phyloP scores from a whole-genome alignment of 1,139 yeast genomes.

The Geotrichum reessii region DNA sequence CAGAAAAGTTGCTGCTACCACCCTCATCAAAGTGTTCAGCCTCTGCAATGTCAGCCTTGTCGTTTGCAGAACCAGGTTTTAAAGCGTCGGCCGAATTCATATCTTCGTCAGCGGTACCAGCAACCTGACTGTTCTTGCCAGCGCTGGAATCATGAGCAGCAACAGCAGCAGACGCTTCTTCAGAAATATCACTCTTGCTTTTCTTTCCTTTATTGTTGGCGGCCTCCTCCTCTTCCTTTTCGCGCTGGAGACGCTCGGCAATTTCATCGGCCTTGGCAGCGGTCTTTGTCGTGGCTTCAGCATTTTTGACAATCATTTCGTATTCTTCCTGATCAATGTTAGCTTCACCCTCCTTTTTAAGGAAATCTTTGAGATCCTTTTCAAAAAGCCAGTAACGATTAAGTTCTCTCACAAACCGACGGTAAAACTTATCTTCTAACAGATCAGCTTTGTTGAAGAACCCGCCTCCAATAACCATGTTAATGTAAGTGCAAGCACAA shows the following conservation, averaged over 20 bases:
- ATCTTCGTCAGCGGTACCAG: too few relatives aligned
- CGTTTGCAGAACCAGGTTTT: not conserved
- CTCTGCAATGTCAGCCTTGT: not conserved
- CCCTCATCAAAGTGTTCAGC: not conserved
- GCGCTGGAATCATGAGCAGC: not conserved
- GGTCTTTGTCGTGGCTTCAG: constrained; percentile 1
- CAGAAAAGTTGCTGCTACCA: not conserved
- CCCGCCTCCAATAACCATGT: constrained; percentile 49
- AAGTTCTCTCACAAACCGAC: constrained; percentile 23
- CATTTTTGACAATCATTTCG: constrained; percentile 8
- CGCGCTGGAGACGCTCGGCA: not conserved
- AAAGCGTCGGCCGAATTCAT: too few relatives aligned
- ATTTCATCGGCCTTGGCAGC: constrained; percentile 3
- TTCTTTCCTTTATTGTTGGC: not conserved
- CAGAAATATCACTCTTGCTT: not conserved
- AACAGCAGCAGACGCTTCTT: constrained; percentile 1
- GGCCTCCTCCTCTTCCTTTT: constrained; percentile 1
- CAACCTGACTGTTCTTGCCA: not conserved
- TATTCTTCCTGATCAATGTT: constrained; percentile 11
- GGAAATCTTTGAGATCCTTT: constrained; percentile 26
- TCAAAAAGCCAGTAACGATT: constrained; percentile 63
- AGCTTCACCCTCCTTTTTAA: constrained; percentile 13
- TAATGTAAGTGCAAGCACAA: constrained; percentile 86
- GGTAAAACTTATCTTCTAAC: constrained; percentile 28
- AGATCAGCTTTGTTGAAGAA: constrained; percentile 32